Evolutionary conservation across 441 rosid species (phyloP).

Genomic region (Croton setiger): DNA sequence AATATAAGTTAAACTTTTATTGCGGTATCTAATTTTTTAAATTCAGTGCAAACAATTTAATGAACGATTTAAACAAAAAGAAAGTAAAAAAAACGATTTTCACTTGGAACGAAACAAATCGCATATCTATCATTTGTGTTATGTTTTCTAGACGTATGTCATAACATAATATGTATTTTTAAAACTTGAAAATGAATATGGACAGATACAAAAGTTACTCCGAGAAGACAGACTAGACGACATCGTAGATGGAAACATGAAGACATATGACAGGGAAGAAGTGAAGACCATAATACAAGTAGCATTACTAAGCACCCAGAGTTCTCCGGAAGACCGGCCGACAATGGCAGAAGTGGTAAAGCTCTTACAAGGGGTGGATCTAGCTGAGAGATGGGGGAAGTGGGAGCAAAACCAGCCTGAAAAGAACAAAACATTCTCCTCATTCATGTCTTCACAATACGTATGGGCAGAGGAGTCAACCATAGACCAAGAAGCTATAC

Average conservation of each 20-base stretch:
- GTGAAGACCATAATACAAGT: constrained; percentile 74
- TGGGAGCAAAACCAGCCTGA: constrained; percentile 74
- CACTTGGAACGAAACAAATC: too few species aligned
- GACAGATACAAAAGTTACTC: constrained; percentile 68
- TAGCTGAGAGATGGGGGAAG: constrained; percentile 72
- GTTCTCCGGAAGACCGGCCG: constrained; percentile 75
- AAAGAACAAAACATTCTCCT: constrained; percentile 50
- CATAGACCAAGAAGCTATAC: constrained; percentile 71
- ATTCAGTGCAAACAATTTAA: not conserved
- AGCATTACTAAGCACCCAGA: constrained; percentile 78
- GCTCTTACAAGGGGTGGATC: constrained; percentile 69
- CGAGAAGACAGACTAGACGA: constrained; percentile 70
- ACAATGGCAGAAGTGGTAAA: constrained; percentile 72
- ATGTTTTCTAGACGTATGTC: too few species aligned
- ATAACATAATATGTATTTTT: too few species aligned
- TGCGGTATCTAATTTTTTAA: too few species aligned
- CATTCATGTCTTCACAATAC: constrained; percentile 46
- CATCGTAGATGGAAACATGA: constrained; percentile 69
- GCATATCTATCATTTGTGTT: too few species aligned
- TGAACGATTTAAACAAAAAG: too few species aligned
- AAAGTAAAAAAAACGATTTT: too few species aligned
- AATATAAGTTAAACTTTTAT: too few species aligned
- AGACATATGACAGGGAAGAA: constrained; percentile 47
- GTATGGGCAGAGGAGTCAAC: constrained; percentile 73
- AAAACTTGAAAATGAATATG: too few species aligned